Evolutionary conservation across 495 filamentous ascomycete genomes (phyloP).

Genomic region (Hypoxylon subgilvum): DNA sequence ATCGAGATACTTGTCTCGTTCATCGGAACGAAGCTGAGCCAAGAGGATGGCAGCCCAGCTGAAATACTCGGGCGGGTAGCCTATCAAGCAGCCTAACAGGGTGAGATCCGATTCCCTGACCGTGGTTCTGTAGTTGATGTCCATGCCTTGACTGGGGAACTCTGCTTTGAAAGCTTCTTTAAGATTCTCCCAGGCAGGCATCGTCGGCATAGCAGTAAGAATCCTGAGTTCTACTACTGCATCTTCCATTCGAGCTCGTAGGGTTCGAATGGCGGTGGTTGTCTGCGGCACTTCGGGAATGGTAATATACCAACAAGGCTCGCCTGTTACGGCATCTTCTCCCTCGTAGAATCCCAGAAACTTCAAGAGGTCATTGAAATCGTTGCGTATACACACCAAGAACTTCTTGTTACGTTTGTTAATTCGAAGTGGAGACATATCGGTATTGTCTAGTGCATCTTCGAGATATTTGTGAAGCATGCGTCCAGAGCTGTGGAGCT

Average conservation of each 20-base stretch:
- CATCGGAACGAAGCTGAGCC: conserved; percentile 25
- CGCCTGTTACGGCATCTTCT: conserved; percentile 31
- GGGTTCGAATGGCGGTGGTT: conserved; percentile 12
- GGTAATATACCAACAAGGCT: conserved; percentile 38
- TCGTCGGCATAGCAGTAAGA: neutral
- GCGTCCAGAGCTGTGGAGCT: conserved; percentile 57
- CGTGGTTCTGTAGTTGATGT: neutral
- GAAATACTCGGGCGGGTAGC: conserved; percentile 28
- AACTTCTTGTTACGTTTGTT: conserved; percentile 75
- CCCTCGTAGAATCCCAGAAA: conserved; percentile 64
- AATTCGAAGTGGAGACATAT: conserved; percentile 58
- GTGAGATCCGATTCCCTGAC: conserved; percentile 17
- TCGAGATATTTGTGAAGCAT: conserved; percentile 67
- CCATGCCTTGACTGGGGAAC: neutral
- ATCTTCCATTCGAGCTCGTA: conserved; percentile 39
- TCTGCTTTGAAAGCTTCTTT: conserved; percentile 26
- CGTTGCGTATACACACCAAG: conserved; percentile 67
- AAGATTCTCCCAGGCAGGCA: conserved; percentile 33
- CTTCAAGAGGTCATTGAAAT: conserved; percentile 66
- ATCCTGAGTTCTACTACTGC: conserved; percentile 30
- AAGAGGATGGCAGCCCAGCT: conserved; percentile 40
- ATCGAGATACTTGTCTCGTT: conserved; percentile 34
- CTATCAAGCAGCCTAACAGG: conserved; percentile 31
- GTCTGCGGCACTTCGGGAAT: conserved; percentile 7
- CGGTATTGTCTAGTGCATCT: conserved; percentile 61